Conservation (phyloP, 1,284 basidiomycete genomes). For the Microbotryum scabiosae region DNA sequence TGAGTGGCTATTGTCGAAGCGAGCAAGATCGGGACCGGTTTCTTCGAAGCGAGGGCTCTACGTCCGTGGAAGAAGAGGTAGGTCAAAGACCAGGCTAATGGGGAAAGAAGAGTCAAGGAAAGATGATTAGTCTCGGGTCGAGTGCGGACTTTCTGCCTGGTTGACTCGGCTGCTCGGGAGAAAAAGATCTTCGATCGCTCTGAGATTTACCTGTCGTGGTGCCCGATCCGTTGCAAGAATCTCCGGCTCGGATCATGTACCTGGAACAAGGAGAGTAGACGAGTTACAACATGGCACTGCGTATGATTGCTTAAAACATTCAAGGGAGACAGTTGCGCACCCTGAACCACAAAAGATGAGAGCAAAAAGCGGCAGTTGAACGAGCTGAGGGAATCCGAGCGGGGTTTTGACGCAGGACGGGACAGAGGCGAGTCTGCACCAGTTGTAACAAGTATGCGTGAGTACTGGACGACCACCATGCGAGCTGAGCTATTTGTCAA, state of each 20-base stretch:
- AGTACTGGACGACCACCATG: too few species aligned
- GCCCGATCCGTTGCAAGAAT: slow-evolving; percentile 25
- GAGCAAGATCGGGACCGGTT: slow-evolving; percentile 19
- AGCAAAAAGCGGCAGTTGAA: slow-evolving; percentile 27
- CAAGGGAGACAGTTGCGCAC: not conserved
- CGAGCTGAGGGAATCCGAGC: slow-evolving; percentile 22
- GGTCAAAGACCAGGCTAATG: slow-evolving; percentile 28
- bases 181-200: not conserved
- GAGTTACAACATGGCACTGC: not conserved
- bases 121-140: not conserved
- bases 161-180: not conserved
- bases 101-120: not conserved
- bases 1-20: slow-evolving; percentile 6
- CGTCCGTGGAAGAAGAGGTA: slow-evolving; percentile 28
- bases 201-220: slow-evolving; percentile 24
- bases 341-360: slow-evolving; percentile 20
- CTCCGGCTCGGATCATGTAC: slow-evolving; percentile 27
- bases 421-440: slow-evolving; percentile 10
- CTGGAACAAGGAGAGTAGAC: not conserved
- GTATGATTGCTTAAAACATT: too few species aligned
- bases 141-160: not conserved
- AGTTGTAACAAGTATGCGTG: not conserved
- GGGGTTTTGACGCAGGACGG: slow-evolving; percentile 17
- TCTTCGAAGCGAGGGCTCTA: slow-evolving; percentile 15
- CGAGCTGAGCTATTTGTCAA: too few species aligned